These are phyloP conservation scores for Salmacisia buchloeana DNA, from an alignment of 1,284 basidiomycete genomes.

Conservation along the genomic window DNA sequence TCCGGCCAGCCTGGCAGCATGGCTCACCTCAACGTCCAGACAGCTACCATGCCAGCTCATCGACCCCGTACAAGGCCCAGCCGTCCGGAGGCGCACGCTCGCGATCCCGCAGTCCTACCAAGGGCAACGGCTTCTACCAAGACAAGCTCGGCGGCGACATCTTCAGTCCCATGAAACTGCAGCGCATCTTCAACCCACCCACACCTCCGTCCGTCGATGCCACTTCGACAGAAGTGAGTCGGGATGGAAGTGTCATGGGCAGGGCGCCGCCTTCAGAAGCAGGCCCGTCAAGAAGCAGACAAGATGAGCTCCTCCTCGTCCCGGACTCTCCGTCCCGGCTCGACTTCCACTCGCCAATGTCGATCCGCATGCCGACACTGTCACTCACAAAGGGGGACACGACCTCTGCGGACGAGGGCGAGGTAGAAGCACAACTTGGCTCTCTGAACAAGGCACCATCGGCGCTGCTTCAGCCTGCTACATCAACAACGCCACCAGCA, in stretches of 20 bases:
- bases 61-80: not conserved
- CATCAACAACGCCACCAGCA: not conserved
- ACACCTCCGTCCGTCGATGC: slow-evolving; percentile 18
- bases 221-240: not conserved
- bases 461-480: not conserved
- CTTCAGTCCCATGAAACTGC: slow-evolving; percentile 43
- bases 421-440: not conserved
- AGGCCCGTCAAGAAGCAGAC: not conserved
- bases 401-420: not conserved
- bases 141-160: slow-evolving; percentile 37
- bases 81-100: not conserved
- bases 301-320: not conserved
- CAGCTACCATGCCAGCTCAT: not conserved
- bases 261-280: not conserved
- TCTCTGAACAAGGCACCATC: not conserved
- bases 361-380: not conserved
- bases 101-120: not conserved
- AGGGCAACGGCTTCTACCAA: slow-evolving; percentile 2
- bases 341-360: not conserved
- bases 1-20: slow-evolving; percentile 38
- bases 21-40: not conserved
- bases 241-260: not conserved
- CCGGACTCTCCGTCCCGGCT: not conserved
- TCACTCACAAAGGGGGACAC: not conserved
- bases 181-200: slow-evolving; percentile 43